Percentiles rank a stretch among this genome's conserved stretches.
Conservation (phyloP, 2,329 filamentous ascomycete genomes). For the Camillea tinctor region DNA sequence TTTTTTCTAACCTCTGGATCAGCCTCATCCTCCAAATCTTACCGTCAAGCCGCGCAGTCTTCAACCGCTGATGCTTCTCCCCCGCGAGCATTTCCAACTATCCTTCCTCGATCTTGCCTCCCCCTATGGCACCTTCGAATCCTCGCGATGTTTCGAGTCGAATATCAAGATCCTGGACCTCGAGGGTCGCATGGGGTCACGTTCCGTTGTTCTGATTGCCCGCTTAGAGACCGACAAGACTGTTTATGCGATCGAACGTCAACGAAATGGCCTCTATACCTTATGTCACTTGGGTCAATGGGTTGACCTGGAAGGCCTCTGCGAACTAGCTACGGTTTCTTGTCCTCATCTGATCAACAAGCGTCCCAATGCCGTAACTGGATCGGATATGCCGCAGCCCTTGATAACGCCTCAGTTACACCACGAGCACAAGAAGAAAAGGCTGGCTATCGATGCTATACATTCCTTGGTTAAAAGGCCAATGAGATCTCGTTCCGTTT, state of each 20-base stretch:
- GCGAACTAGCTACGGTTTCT: conserved; percentile 47
- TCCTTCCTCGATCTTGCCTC: conserved; percentile 58
- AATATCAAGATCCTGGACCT: conserved; percentile 63
- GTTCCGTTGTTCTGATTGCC: conserved; percentile 59
- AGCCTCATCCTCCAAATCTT: conserved; percentile 57
- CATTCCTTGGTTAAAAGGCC: conserved; percentile 60
- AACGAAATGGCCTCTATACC: conserved; percentile 60
- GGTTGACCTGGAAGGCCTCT: conserved; percentile 59
- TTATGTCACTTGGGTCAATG: conserved; percentile 67
- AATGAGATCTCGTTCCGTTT: conserved; percentile 43
- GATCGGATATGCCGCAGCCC: conserved; percentile 16
- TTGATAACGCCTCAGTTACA: conserved; percentile 47
- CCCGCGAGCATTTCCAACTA: conserved; percentile 59
- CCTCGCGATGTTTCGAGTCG: conserved; percentile 58
- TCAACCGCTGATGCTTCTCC: conserved; percentile 61
- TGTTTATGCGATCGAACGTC: conserved; percentile 65
- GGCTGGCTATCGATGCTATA: conserved; percentile 61
- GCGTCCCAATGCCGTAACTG: conserved; percentile 28
- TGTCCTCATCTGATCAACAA: conserved; percentile 34
- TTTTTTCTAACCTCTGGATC: not conserved
- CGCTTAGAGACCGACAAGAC: conserved; percentile 53
- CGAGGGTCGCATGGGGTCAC: conserved; percentile 56
- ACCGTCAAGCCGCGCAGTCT: conserved; percentile 54
- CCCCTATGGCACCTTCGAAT: conserved; percentile 49
- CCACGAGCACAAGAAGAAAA: conserved; percentile 53